Percentiles rank a stretch among this genome's conserved stretches.
Conservation (phyloP, 148 eudicot genomes). For the Persicaria maculosa region DNA sequence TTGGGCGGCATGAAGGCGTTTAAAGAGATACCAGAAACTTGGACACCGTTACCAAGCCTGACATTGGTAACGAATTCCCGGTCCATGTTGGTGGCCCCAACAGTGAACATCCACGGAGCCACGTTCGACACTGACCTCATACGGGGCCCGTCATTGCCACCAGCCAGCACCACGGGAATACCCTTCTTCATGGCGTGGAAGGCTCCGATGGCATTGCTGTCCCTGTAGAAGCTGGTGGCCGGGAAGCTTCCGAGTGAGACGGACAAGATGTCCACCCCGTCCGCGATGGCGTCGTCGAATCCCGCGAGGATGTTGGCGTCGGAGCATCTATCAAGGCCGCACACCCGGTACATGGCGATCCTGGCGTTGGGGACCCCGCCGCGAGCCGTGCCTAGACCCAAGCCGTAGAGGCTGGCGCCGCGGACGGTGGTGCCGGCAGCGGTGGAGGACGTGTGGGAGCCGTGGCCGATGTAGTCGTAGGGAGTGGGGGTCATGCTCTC, state of each 20-base stretch:
- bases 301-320: constrained; percentile 57
- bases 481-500: constrained; percentile 24
- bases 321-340: constrained; percentile 41
- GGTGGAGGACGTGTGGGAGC: constrained; percentile 75
- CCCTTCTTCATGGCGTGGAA: constrained; percentile 70
- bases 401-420: constrained; percentile 44
- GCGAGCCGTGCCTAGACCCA: constrained; percentile 54
- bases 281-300: constrained; percentile 66
- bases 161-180: constrained; percentile 47
- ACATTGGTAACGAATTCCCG: constrained; percentile 40
- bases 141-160: constrained; percentile 54
- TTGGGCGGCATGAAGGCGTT: constrained; percentile 51
- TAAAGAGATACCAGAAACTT: constrained; percentile 40
- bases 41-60: constrained; percentile 48
- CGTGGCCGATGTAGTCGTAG: constrained; percentile 56
- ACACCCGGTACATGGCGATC: constrained; percentile 60
- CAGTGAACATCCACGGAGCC: constrained; percentile 72
- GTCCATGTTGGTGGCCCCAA: constrained; percentile 54
- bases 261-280: constrained; percentile 66
- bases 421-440: constrained; percentile 49
- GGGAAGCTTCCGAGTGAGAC: constrained; percentile 46
- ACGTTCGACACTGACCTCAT: constrained; percentile 35
- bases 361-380: constrained; percentile 64
- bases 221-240: constrained; percentile 25
- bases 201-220: constrained; percentile 56